Conservation (phyloP, 129 eudicot species). For the Flaveria trinervia region DNA sequence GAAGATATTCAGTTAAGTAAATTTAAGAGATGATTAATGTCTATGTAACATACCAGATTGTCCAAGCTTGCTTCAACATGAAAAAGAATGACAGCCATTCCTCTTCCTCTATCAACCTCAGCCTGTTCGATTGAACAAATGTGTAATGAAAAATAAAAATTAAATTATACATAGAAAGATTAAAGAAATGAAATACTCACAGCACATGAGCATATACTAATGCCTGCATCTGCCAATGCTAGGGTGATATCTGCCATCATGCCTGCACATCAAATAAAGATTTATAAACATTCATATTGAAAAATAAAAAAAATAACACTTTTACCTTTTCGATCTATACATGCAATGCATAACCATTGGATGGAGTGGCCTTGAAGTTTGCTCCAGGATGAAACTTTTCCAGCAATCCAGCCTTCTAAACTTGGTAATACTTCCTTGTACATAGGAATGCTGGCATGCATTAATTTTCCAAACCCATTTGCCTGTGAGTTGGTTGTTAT, state of each 20-base stretch:
- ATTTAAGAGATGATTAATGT: not conserved
- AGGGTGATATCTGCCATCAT: slow-evolving; percentile 79
- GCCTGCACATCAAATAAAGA: slow-evolving; percentile 44
- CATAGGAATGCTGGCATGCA: slow-evolving; percentile 59
- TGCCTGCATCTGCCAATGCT: slow-evolving; percentile 68
- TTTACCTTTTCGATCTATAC: slow-evolving; percentile 80
- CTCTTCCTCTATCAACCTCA: slow-evolving; percentile 68
- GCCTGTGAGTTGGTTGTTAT: slow-evolving; percentile 61
- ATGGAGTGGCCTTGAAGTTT: slow-evolving; percentile 73
- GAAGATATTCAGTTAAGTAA: not conserved
- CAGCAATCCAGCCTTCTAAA: slow-evolving; percentile 72
- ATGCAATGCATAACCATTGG: slow-evolving; percentile 82
- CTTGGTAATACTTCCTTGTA: slow-evolving; percentile 79
- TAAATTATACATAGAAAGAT: not conserved
- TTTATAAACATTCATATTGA: slow-evolving; percentile 1
- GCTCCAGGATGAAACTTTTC: slow-evolving; percentile 77
- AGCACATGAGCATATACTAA: slow-evolving; percentile 82
- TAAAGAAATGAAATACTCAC: slow-evolving; percentile 45
- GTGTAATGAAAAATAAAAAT: slow-evolving; percentile 1
- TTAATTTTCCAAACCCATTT: slow-evolving; percentile 64
- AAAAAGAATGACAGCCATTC: slow-evolving; percentile 80
- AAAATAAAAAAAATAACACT: not conserved
- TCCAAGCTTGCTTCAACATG: slow-evolving; percentile 80
- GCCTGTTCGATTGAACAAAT: slow-evolving; percentile 49
- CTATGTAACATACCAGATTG: slow-evolving; percentile 54